Evolutionary conservation across 2,329 filamentous ascomycete species (phyloP), one percentile per base, ranked within the genome.

Genomic region (Fusarium sp.): DNA sequence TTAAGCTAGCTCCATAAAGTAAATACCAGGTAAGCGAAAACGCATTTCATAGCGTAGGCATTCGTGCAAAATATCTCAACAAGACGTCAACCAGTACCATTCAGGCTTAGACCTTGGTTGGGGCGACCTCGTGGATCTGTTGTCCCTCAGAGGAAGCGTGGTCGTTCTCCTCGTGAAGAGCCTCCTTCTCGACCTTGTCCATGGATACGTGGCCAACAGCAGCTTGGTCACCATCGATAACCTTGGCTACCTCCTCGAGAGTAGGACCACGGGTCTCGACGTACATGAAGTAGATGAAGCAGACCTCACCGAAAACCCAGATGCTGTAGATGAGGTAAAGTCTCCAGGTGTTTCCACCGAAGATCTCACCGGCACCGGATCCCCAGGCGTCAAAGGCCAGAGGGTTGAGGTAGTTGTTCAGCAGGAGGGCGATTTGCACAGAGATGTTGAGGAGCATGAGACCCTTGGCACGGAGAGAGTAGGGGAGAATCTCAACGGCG

Each of bases 231-330:
- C 89, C 91, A 72, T 92, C 90, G 73, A 93, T 92, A 73, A 92
- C 91, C 73, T 87, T 86, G 45, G 90, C 88, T 67, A 76, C 69
- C 58, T 78, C 75, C 77, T 92, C 91, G 1, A 93, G 87, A 3
- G 90, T 92, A 2, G 89, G 88, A 8, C 90, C 90, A 73, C 88
- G 88, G 20, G 91, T 93, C 81, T 93, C 91, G 53, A 91, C 85
- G 76, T 90, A 91, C 78, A 90, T 86, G 81, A 89, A 88, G 79
- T 85, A 90, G 37, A 91, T 88, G 70, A 91, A 90, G 37, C 86
- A 61, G 41, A 90, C 80, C 77, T 91, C 87, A 74, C 85, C 77
- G 22, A 85, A 80, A 73, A 90, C 86, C 88, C 88, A 91, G 56
- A 88, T 77, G 22, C 87, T 87, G 79, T 91, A 91, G 79, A 90